Evolutionary conservation across 2,329 filamentous ascomycete species (phyloP).

Genomic region (Penicillium palitans): DNA sequence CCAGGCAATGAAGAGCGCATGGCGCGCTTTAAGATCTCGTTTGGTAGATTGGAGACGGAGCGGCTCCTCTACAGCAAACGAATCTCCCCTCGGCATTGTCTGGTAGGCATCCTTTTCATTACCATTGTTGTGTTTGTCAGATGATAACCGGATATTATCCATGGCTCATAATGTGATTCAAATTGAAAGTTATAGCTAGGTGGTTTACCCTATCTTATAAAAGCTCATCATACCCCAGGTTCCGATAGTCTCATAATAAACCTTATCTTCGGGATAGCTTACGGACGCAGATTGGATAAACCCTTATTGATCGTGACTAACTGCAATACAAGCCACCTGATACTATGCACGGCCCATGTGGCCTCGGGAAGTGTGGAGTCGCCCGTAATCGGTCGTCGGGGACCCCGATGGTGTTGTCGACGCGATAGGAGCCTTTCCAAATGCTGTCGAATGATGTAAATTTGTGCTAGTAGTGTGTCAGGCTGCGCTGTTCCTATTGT

Average conservation of each 20-base stretch:
- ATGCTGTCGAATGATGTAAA: neutral
- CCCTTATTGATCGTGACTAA: neutral
- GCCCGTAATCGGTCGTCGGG: neutral
- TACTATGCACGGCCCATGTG: neutral
- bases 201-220: neutral
- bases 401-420: neutral
- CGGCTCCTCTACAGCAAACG: neutral
- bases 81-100: neutral
- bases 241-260: neutral
- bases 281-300: neutral
- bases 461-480: neutral
- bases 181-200: neutral
- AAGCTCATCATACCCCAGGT: neutral
- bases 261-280: neutral
- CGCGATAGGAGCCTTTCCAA: neutral
- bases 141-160: neutral
- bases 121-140: neutral
- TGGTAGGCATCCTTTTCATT: neutral
- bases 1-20: too few species aligned
- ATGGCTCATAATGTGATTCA: neutral
- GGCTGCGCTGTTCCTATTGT: neutral
- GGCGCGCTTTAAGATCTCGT: too few species aligned
- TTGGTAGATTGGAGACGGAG: neutral
- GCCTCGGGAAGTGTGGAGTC: neutral
- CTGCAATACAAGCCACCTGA: neutral